Evolutionary conservation across 2,329 filamentous ascomycete genomes (phyloP).

Genomic region (Cercospora sesami): DNA sequence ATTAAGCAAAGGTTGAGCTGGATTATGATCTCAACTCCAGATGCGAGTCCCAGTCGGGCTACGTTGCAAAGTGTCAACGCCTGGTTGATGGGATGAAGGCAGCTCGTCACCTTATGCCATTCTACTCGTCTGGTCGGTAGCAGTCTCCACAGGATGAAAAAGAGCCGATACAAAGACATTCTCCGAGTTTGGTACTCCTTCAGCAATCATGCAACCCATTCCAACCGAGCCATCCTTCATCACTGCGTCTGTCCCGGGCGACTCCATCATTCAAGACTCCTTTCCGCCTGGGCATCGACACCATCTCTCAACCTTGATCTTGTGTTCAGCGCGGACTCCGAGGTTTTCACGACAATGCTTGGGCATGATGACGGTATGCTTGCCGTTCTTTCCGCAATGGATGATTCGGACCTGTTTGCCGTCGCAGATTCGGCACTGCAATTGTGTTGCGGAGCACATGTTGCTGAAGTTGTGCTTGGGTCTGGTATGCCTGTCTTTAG

Average conservation of each 20-base stretch:
- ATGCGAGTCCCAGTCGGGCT: conserved; percentile 77
- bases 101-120: neutral
- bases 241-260: neutral
- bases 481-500: neutral
- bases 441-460: neutral
- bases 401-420: neutral
- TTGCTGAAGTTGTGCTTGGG: neutral
- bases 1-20: conserved; percentile 78
- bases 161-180: neutral
- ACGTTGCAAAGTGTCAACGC: conserved; percentile 91
- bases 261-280: neutral
- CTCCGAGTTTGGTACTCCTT: neutral
- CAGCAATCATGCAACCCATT: neutral
- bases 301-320: neutral
- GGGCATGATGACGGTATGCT: neutral
- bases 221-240: neutral
- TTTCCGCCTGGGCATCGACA: neutral
- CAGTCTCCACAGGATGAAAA: neutral
- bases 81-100: conserved; percentile 65
- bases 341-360: neutral
- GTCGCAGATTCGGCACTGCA: neutral
- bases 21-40: conserved; percentile 75
- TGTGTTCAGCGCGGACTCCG: neutral
- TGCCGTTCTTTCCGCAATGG: neutral
- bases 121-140: neutral